Conservation (phyloP, 495 filamentous ascomycete species). For the Melanomma pulvis-pyrius region DNA sequence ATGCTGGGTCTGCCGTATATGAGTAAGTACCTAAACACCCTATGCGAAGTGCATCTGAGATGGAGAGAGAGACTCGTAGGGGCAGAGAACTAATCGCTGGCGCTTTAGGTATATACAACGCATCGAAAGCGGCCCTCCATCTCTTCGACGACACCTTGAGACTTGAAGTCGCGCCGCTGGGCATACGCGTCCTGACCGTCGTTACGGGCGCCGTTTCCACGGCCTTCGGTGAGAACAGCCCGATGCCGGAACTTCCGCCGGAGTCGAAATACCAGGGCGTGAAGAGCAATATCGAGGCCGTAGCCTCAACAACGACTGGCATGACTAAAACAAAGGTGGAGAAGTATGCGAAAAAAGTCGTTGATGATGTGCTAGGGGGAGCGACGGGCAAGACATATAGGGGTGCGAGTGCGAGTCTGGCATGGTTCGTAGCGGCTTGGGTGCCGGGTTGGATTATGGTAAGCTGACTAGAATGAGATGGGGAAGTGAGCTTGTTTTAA, state of each 20-base stretch:
- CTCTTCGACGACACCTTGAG: conserved; percentile 22
- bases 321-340: not conserved
- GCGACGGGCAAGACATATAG: not conserved
- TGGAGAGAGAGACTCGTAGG: not conserved
- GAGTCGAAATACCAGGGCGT: conserved; percentile 11
- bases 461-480: not conserved
- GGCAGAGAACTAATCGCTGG: not conserved
- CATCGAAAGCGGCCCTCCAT: conserved; percentile 30
- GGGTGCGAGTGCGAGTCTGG: not conserved
- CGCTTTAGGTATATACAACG: conserved; percentile 14
- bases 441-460: not conserved
- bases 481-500: not conserved
- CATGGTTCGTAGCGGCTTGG: not conserved
- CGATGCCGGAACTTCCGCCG: not conserved
- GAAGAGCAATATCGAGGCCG: conserved; percentile 4
- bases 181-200: conserved; percentile 24
- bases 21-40: not conserved
- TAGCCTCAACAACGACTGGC: not conserved
- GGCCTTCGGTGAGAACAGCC: conserved; percentile 6
- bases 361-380: conserved; percentile 9
- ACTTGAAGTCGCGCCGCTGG: conserved; percentile 26
- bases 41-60: too few species aligned
- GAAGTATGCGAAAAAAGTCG: conserved; percentile 3
- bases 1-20: not conserved
- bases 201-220: conserved; percentile 21